These are phyloP conservation scores for Cladosporium cucumerinum DNA, from an alignment of 2,329 filamentous ascomycete species.

Conservation along the genomic window DNA sequence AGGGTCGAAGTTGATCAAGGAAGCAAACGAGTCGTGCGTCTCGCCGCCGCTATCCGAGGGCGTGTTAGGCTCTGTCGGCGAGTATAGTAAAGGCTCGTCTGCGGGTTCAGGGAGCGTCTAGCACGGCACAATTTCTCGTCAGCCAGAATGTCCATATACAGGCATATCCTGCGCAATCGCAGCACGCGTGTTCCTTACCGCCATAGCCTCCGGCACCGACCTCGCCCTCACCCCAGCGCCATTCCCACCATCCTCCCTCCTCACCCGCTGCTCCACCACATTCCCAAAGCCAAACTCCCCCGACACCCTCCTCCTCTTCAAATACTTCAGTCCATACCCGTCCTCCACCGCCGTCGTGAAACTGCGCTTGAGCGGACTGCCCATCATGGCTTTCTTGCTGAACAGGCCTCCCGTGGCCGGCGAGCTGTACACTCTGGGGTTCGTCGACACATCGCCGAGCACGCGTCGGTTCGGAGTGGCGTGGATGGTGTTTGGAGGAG, in stretches of 20 bases:
- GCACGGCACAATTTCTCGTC: not conserved
- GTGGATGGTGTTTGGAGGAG: not conserved
- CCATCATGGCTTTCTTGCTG: slow-evolving; percentile 23
- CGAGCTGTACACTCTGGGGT: slow-evolving; percentile 24
- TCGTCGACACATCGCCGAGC: slow-evolving; percentile 34
- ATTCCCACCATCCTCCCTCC: not conserved
- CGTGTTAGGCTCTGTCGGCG: slow-evolving; percentile 30
- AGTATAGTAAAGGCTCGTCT: not conserved
- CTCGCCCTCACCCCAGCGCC: not conserved
- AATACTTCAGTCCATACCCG: slow-evolving; percentile 33
- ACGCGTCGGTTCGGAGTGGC: slow-evolving; percentile 22
- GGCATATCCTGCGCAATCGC: not conserved
- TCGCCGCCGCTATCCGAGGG: slow-evolving; percentile 23
- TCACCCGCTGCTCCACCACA: not conserved
- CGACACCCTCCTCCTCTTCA: slow-evolving; percentile 31
- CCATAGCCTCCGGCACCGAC: slow-evolving; percentile 7
- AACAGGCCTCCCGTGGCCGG: slow-evolving; percentile 13
- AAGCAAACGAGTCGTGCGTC: slow-evolving; percentile 40
- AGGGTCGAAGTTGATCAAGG: slow-evolving; percentile 47
- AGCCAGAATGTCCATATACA: not conserved
- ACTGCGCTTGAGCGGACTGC: slow-evolving; percentile 35
- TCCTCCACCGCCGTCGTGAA: slow-evolving; percentile 31
- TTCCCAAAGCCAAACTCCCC: not conserved
- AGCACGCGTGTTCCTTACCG: not conserved
- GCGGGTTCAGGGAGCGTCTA: slow-evolving; percentile 1